Conservation (phyloP, 2,329 filamentous ascomycete genomes). For the Ophiostoma novo-ulmi region DNA sequence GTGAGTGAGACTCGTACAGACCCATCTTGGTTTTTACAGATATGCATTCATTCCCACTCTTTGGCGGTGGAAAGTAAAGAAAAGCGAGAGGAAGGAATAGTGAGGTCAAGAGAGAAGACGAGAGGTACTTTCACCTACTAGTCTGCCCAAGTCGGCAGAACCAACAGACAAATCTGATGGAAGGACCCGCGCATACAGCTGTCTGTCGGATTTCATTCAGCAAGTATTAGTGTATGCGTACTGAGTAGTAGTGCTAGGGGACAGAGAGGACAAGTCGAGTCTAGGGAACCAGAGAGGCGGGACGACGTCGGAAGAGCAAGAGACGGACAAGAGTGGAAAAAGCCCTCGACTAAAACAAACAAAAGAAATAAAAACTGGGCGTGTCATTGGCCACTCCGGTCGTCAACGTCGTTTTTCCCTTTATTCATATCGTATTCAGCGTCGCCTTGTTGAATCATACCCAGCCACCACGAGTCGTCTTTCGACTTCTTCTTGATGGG, state of each 20-base stretch:
- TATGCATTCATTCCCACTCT: not conserved
- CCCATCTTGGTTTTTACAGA: not conserved
- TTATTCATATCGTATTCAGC: not conserved
- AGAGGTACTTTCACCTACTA: not conserved
- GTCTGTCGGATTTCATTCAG: not conserved
- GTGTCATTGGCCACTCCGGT: not conserved
- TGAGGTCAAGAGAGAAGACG: not conserved
- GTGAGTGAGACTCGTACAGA: not conserved
- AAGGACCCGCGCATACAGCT: not conserved
- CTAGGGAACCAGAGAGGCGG: not conserved
- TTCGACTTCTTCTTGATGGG: not conserved
- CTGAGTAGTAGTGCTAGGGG: not conserved
- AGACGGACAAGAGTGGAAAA: not conserved
- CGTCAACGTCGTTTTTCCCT: not conserved
- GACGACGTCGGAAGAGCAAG: not conserved
- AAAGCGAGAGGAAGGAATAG: not conserved
- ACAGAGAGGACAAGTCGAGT: not conserved
- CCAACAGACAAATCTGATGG: not conserved
- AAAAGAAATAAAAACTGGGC: constrained; percentile 2
- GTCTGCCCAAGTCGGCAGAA: not conserved
- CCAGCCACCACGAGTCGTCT: not conserved
- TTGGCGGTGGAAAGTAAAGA: not conserved
- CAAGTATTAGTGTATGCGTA: not conserved
- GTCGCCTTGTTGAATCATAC: not conserved
- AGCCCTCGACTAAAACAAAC: not conserved